A percentile compares a stretch with the other conserved stretches of the same genome.
phyloP scores from a whole-genome alignment of 805 yeast genomes.

The Lipomyces sp. region DNA sequence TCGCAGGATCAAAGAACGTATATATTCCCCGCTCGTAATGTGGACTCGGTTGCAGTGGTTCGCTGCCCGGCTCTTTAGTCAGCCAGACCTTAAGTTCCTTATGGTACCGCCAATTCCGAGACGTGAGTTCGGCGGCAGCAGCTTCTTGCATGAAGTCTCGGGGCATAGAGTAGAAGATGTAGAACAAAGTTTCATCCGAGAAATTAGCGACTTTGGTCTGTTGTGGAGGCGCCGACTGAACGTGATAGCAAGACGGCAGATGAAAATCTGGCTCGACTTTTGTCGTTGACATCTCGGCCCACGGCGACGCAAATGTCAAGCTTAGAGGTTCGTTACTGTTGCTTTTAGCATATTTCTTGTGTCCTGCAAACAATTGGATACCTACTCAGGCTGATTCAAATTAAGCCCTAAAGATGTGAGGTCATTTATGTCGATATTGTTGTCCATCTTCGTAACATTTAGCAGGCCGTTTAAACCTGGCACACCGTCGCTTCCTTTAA shows the following conservation, averaged over 20 bases:
- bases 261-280: conserved; percentile 85
- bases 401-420: conserved; percentile 69
- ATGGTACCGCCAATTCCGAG: conserved; percentile 96
- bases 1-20: conserved; percentile 91
- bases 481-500: conserved; percentile 55
- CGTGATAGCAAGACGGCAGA: conserved; percentile 63
- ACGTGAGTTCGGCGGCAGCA: conserved; percentile 87
- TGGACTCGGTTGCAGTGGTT: conserved; percentile 78
- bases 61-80: conserved; percentile 88
- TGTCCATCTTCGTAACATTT: conserved; percentile 64
- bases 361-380: conserved; percentile 20
- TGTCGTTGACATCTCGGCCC: conserved; percentile 90
- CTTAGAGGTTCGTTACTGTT: conserved; percentile 51
- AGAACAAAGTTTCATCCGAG: conserved; percentile 90
- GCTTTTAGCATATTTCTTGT: not conserved
- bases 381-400: conserved; percentile 50
- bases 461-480: conserved; percentile 67
- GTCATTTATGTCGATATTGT: conserved; percentile 65
- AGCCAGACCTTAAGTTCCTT: conserved; percentile 95
- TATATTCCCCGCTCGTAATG: conserved; percentile 93
- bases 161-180: conserved; percentile 91
- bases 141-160: conserved; percentile 91
- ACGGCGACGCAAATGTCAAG: conserved; percentile 81
- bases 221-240: conserved; percentile 51
- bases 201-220: conserved; percentile 56